Evolutionary conservation across 2,329 filamentous ascomycete species (phyloP).

Genomic region (Hymenoscyphus linearis): DNA sequence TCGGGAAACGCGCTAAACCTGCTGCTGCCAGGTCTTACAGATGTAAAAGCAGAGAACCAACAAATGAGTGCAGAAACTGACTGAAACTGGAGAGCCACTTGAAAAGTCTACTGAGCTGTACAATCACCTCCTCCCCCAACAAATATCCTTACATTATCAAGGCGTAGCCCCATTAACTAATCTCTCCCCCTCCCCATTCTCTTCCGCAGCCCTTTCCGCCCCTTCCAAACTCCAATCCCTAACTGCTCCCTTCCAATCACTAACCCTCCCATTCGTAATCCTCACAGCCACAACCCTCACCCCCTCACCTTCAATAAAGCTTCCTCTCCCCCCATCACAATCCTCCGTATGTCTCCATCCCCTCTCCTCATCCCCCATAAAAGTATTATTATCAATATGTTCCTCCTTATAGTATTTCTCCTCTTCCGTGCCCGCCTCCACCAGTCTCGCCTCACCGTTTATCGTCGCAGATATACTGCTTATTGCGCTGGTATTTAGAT

Average conservation of each 20-base stretch:
- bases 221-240: conserved; percentile 59
- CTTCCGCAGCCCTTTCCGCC: neutral
- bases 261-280: conserved; percentile 80
- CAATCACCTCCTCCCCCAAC: neutral
- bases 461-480: conserved; percentile 90
- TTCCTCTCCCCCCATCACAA: conserved; percentile 50
- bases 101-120: neutral
- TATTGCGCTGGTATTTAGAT: conserved; percentile 84
- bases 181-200: conserved; percentile 5
- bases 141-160: neutral
- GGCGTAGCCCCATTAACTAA: conserved; percentile 26
- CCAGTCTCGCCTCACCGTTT: conserved; percentile 75
- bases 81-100: neutral
- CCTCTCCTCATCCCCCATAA: conserved; percentile 53
- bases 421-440: conserved; percentile 69
- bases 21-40: no score
- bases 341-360: conserved; percentile 29
- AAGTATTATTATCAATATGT: conserved; percentile 91
- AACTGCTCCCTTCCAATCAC: conserved; percentile 92
- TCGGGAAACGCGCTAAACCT: no score
- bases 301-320: conserved; percentile 74
- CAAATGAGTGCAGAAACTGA: no score
- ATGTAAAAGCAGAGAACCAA: no score
- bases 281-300: conserved; percentile 82
- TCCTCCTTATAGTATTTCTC: conserved; percentile 77